Conservation (phyloP, 2,329 filamentous ascomycete species). For the Coniella lustricola region DNA sequence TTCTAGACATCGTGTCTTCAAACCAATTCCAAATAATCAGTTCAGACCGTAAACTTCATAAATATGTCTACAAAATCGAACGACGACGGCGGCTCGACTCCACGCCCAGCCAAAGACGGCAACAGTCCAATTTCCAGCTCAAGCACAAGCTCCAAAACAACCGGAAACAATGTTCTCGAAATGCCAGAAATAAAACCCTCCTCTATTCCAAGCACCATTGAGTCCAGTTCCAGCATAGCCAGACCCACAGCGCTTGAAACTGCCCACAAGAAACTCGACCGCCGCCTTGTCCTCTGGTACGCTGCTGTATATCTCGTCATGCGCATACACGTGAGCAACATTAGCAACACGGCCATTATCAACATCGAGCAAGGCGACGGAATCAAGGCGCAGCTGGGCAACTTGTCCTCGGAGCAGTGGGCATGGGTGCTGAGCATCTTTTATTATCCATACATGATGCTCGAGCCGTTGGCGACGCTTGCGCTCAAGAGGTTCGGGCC, state of each 20-base stretch:
- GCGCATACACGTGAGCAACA: conserved; percentile 22
- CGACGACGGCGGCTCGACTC: no score
- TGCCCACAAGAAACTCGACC: conserved; percentile 21
- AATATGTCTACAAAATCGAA: no score
- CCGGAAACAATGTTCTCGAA: not conserved
- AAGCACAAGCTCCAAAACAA: not conserved
- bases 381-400: conserved; percentile 21
- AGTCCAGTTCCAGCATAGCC: no score
- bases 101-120: no score
- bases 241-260: conserved; percentile 4
- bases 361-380: conserved; percentile 23
- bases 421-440: conserved; percentile 22
- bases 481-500: conserved; percentile 20
- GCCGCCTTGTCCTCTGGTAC: conserved; percentile 21
- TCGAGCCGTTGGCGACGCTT: conserved; percentile 21
- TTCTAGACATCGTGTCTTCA: no score
- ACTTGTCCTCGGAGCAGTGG: conserved; percentile 21
- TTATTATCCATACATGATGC: conserved; percentile 23
- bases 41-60: no score
- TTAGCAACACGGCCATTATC: conserved; percentile 23
- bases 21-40: no score
- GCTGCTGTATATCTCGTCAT: conserved; percentile 21
- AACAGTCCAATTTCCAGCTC: no score
- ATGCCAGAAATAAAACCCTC: no score
- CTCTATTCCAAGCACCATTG: no score